phyloP scores from a whole-genome alignment of 208 protist genomes.

The Leishmania gerbilli region DNA sequence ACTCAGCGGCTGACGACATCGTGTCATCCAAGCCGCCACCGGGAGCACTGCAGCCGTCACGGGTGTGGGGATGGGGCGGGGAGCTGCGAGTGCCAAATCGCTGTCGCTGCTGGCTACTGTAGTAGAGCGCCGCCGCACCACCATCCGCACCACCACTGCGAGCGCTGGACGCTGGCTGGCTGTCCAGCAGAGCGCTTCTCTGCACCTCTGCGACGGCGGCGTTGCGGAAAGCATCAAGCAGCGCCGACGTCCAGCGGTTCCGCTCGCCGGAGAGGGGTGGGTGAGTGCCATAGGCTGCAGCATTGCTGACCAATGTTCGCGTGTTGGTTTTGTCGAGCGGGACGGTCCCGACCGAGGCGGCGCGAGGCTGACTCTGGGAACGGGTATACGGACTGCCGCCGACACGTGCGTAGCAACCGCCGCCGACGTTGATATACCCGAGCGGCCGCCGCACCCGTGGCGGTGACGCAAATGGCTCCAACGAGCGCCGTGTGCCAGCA shows the following conservation, averaged over 20 bases:
- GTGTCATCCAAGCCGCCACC: conserved; percentile 16
- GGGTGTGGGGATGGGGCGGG: neutral
- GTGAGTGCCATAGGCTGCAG: neutral
- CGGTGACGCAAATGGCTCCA: conserved; percentile 31
- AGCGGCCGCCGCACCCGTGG: conserved; percentile 57
- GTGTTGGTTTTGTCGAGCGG: conserved; percentile 22
- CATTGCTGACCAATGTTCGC: neutral
- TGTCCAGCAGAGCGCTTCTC: neutral
- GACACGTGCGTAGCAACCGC: conserved; percentile 42
- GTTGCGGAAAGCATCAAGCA: conserved; percentile 11
- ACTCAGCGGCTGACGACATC: conserved; percentile 11
- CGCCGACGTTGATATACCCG: conserved; percentile 65
- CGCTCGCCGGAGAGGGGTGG: neutral
- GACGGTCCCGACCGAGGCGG: conserved; percentile 8
- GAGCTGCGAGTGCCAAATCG: neutral
- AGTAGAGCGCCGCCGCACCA: neutral
- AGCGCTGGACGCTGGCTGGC: neutral
- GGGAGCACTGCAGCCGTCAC: neutral
- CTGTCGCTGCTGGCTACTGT: neutral
- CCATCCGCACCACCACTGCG: neutral
- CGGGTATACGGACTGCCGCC: conserved; percentile 38
- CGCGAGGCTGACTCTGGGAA: neutral
- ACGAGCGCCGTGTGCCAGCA: conserved; percentile 14
- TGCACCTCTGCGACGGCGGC: conserved; percentile 9
- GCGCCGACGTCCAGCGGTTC: conserved; percentile 7